Evolutionary conservation across 2,329 filamentous ascomycete genomes (phyloP), one percentile per base, ranked within the genome.

Genomic region (Xylariaceae sp.): DNA sequence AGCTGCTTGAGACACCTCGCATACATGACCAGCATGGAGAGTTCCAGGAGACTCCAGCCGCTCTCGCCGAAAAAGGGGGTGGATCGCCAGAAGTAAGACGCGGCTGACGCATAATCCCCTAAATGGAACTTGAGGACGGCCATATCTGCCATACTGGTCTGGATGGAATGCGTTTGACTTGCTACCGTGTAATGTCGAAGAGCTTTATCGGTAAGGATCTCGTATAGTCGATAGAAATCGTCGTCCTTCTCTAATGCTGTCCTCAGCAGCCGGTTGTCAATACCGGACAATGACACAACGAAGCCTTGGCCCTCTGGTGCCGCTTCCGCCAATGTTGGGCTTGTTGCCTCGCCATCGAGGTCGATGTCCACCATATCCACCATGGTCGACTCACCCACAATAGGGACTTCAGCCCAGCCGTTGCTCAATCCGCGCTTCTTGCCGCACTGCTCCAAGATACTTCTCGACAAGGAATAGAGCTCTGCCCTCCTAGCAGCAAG

Each of bases 11-110:
- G 68, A 55, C 89, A 96, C 31, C 75, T 73, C 1, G 84, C 76
- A 54, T 95, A 92, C 70, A 95, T 82, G 43, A 85, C 75, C 5
- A 96, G 70, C 72, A 94, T 84, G 1, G 82, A 82, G 3, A 87
- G 66, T 52, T 96, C 88, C 10, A 94, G 67, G 1, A 80, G 65
- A 33, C 73, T 77, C 89, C 92, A 96, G 29, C 80, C 75, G 36
- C 74, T 78, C 36, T 81, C 77, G 0, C 81, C 82, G 47, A 92
- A 94, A 41, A 85, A 83, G 0, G 82, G 80, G 1, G 84, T 81
- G 27, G 92, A 78, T 29, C 79, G 72, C 48, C 82, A 75, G 49
- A 98, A 92, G 50, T 84, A 89, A 1, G 72, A 72, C 0, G 83
- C 79, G 1, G 92, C 89, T 1, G 77, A 72, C 3, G 65, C 67